phyloP scores from a whole-genome alignment of 345 rosid genomes.

The Eucalyptus lansdowneana region DNA sequence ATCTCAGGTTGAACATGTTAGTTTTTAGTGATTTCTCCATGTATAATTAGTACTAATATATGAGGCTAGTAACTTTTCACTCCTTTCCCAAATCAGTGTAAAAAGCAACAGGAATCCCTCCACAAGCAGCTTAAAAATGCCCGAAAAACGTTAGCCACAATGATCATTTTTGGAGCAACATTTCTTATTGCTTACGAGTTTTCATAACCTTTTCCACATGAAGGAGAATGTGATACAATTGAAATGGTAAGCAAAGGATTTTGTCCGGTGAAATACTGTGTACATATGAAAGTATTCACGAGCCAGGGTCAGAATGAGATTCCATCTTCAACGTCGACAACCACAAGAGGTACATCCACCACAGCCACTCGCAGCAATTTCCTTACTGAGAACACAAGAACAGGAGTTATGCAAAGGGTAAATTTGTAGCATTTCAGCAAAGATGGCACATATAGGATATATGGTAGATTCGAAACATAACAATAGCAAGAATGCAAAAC shows the following conservation, averaged over 20 bases:
- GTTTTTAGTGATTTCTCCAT: not conserved
- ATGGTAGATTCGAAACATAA: not conserved
- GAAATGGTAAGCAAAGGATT: not conserved
- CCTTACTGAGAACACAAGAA: not conserved
- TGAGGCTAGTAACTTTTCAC: not conserved
- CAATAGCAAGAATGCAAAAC: not conserved
- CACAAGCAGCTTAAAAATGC: not conserved
- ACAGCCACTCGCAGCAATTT: not conserved
- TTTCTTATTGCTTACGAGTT: not conserved
- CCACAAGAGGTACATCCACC: not conserved
- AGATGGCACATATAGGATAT: not conserved
- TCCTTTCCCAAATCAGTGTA: not conserved
- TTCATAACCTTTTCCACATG: not conserved
- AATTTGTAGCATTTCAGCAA: not conserved
- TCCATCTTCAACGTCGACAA: not conserved
- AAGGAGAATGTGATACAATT: not conserved
- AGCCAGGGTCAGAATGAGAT: not conserved
- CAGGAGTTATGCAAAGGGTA: not conserved
- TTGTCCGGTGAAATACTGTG: not conserved
- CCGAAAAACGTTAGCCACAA: not conserved
- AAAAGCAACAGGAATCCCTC: not conserved
- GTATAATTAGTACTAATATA: not conserved
- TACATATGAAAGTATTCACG: not conserved
- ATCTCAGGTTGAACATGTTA: not conserved
- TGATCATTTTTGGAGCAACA: not conserved